Percentiles rank a stretch among this genome's conserved stretches.
phyloP scores from a whole-genome alignment of 192 early-diverging fungal genomes.

The Coemansia sp. region DNA sequence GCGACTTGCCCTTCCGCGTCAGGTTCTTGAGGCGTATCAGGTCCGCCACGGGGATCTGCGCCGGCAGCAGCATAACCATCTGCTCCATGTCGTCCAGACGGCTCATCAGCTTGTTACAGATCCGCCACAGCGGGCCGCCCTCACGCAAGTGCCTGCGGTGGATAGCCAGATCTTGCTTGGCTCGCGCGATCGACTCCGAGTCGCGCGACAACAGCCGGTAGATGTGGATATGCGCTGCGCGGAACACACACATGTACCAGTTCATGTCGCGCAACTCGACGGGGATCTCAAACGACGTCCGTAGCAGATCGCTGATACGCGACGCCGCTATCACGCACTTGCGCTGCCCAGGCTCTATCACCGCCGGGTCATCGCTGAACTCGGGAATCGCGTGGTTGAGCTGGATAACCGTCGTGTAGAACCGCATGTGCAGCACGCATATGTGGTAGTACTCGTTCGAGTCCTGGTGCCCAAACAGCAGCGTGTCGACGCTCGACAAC shows the following conservation, averaged over 20 bases:
- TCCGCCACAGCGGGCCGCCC: constrained; percentile 51
- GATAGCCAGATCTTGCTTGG: constrained; percentile 56
- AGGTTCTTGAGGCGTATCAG: constrained; percentile 47
- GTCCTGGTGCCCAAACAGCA: constrained; percentile 38
- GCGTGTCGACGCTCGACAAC: constrained; percentile 40
- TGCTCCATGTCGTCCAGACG: constrained; percentile 58
- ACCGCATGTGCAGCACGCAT: constrained; percentile 49
- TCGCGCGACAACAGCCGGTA: constrained; percentile 50
- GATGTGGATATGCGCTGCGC: constrained; percentile 52
- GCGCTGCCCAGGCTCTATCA: constrained; percentile 53
- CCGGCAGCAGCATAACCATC: constrained; percentile 56
- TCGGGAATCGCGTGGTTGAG: constrained; percentile 56
- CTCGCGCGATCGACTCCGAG: constrained; percentile 40
- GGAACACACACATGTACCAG: constrained; percentile 60
- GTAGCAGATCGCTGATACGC: constrained; percentile 51
- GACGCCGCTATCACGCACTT: constrained; percentile 56
- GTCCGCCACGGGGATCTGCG: constrained; percentile 52
- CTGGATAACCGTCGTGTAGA: constrained; percentile 52
- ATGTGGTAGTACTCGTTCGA: constrained; percentile 49
- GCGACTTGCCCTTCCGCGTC: constrained; percentile 51
- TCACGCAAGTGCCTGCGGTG: constrained; percentile 53
- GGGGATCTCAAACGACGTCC: constrained; percentile 51
- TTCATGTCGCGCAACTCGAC: constrained; percentile 52
- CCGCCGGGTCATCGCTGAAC: constrained; percentile 48
- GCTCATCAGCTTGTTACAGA: constrained; percentile 56